Percentiles rank a stretch among this genome's conserved stretches.
Evolutionary conservation across 1,284 basidiomycete species (phyloP).

Genomic region (Peniophora sp.): DNA sequence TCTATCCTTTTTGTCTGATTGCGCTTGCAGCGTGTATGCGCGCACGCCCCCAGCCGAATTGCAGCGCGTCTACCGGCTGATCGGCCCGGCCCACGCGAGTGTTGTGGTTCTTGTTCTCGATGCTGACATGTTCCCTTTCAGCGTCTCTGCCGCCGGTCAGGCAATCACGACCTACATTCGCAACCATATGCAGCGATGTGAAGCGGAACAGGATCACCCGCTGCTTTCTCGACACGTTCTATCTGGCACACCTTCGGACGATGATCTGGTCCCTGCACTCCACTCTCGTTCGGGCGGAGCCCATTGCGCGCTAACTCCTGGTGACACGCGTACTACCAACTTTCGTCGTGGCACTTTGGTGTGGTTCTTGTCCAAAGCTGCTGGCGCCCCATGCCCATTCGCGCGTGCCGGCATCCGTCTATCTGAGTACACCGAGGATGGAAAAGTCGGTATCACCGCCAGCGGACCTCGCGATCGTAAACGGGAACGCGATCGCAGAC

Average conservation of each 20-base stretch:
- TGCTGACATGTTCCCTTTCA: conserved; percentile 19
- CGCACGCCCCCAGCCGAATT: no score
- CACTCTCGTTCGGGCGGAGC: conserved; percentile 64
- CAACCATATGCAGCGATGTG: conserved; percentile 60
- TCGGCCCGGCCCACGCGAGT: no score
- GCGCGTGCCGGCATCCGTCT: conserved; percentile 60
- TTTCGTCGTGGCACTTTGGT: conserved; percentile 70
- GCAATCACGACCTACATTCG: conserved; percentile 75
- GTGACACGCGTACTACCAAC: conserved; percentile 53
- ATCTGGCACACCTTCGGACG: conserved; percentile 62
- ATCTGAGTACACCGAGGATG: conserved; percentile 54
- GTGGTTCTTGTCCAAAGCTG: conserved; percentile 68
- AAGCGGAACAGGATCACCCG: conserved; percentile 60
- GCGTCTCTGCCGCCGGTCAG: conserved; percentile 67
- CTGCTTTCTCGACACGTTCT: conserved; percentile 64
- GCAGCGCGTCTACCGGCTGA: no score
- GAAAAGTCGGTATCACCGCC: conserved; percentile 24
- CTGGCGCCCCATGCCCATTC: conserved; percentile 69
- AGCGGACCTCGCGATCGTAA: conserved; percentile 28
- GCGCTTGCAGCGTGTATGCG: no score
- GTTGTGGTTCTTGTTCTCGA: neutral
- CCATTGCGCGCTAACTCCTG: conserved; percentile 35
- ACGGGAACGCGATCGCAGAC: conserved; percentile 27
- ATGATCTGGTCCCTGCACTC: conserved; percentile 63
- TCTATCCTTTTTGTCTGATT: conserved; percentile 2